phyloP scores from a whole-genome alignment of 805 yeast species.

The Komagataella pastoris region DNA sequence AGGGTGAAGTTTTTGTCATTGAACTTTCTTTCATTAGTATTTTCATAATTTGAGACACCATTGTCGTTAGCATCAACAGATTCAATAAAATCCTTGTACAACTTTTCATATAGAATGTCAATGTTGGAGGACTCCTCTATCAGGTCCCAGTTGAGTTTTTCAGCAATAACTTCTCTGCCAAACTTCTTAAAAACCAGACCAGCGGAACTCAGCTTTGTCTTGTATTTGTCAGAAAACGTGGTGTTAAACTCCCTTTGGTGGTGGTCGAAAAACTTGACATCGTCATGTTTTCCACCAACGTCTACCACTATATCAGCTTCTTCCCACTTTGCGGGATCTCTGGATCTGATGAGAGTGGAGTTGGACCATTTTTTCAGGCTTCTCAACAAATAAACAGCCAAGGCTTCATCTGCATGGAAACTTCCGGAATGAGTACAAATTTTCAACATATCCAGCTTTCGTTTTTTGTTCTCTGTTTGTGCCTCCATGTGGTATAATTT shows the following conservation, averaged over 20 bases:
- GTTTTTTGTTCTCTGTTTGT: neutral
- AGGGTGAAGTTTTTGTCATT: slow-evolving; percentile 61
- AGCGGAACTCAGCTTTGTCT: slow-evolving; percentile 84
- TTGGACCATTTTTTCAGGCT: slow-evolving; percentile 54
- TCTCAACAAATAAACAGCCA: slow-evolving; percentile 80
- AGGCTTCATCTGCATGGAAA: slow-evolving; percentile 94
- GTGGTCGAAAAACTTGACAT: slow-evolving; percentile 79
- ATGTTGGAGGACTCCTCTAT: slow-evolving; percentile 25
- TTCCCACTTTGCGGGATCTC: slow-evolving; percentile 77
- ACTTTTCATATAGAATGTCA: slow-evolving; percentile 54
- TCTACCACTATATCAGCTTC: slow-evolving; percentile 86
- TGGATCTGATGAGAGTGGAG: slow-evolving; percentile 66
- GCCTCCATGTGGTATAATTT: neutral
- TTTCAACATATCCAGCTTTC: slow-evolving; percentile 22
- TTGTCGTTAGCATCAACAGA: slow-evolving; percentile 94
- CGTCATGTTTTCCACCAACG: slow-evolving; percentile 87
- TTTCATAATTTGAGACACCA: slow-evolving; percentile 65
- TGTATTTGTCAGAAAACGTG: slow-evolving; percentile 46
- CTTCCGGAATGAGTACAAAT: slow-evolving; percentile 90
- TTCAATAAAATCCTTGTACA: slow-evolving; percentile 83
- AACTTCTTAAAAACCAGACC: slow-evolving; percentile 85
- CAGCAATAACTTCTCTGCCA: slow-evolving; percentile 56
- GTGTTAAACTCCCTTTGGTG: slow-evolving; percentile 88
- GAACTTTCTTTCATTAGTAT: slow-evolving; percentile 46
- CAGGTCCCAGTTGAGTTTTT: slow-evolving; percentile 28